These are phyloP conservation scores for Hemileia vastatrix DNA, from an alignment of 1,284 basidiomycete genomes.

Conservation along the genomic window DNA sequence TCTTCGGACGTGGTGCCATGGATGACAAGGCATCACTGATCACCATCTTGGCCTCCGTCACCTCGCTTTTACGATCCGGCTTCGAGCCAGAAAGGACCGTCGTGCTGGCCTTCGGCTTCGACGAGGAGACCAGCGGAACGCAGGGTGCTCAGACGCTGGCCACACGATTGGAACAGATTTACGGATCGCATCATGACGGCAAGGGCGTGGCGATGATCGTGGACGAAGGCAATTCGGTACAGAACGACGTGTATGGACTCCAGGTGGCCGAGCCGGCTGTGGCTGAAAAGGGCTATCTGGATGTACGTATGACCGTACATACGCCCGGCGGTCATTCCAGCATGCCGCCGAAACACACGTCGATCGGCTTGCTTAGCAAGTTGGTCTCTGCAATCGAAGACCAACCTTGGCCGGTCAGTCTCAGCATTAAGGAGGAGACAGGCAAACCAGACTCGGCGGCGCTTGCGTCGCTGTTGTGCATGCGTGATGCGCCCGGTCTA, in stretches of 20 bases:
- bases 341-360: slow-evolving; percentile 21
- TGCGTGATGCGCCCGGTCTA: too few relatives aligned
- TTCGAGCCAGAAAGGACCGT: slow-evolving; percentile 18
- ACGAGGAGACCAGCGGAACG: slow-evolving; percentile 22
- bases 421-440: too few relatives aligned
- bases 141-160: slow-evolving; percentile 16
- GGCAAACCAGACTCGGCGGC: neutral
- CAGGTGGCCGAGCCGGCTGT: slow-evolving; percentile 21
- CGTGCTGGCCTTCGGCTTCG: slow-evolving; percentile 23
- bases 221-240: slow-evolving; percentile 24
- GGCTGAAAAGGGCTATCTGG: slow-evolving; percentile 26
- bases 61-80: slow-evolving; percentile 14
- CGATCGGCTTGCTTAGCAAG: slow-evolving; percentile 19
- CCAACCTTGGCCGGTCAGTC: too few relatives aligned
- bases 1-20: slow-evolving; percentile 25
- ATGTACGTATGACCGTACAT: slow-evolving; percentile 11
- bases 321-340: slow-evolving; percentile 13
- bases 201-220: slow-evolving; percentile 22
- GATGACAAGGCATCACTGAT: slow-evolving; percentile 26
- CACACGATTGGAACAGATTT: slow-evolving; percentile 9
- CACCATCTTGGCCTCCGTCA: slow-evolving; percentile 21
- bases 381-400: slow-evolving; percentile 14
- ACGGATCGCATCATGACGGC: slow-evolving; percentile 22
- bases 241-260: slow-evolving; percentile 17
- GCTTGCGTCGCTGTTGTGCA: slow-evolving; percentile 17